These are phyloP conservation scores for Penicillium pulvis DNA, from an alignment of 495 filamentous ascomycete genomes.

Conservation along the genomic window DNA sequence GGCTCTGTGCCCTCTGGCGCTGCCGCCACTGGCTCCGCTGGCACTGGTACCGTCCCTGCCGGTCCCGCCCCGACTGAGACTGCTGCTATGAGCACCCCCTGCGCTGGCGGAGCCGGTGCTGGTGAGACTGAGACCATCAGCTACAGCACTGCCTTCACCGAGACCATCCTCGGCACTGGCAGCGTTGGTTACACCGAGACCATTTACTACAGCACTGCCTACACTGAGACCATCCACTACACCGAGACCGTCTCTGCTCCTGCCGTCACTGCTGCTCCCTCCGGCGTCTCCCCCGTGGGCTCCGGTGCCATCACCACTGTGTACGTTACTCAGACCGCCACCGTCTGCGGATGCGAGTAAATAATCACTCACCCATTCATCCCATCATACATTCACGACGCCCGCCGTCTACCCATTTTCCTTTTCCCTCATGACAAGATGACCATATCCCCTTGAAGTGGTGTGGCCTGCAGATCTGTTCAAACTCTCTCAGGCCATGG, in stretches of 20 bases:
- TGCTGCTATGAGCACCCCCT: slow-evolving; percentile 1
- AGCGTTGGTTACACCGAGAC: slow-evolving; percentile 8
- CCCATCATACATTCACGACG: background rate
- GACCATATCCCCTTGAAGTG: slow-evolving; percentile 16
- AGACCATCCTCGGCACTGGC: background rate
- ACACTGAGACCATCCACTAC: slow-evolving; percentile 23
- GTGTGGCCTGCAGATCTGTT: slow-evolving; percentile 15
- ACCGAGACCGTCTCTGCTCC: slow-evolving; percentile 7
- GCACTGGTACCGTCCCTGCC: background rate
- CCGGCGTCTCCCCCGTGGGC: slow-evolving; percentile 11
- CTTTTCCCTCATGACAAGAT: slow-evolving; percentile 23
- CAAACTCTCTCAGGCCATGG: background rate
- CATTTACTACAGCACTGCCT: slow-evolving; percentile 24
- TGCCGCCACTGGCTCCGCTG: slow-evolving; percentile 7
- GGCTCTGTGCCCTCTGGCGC: slow-evolving; percentile 4
- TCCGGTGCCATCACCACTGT: slow-evolving; percentile 22
- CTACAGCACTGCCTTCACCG: slow-evolving; percentile 1
- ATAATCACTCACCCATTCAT: background rate
- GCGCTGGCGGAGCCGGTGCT: background rate
- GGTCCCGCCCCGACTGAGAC: background rate
- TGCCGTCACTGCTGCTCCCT: slow-evolving; percentile 5
- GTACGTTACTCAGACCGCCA: slow-evolving; percentile 29
- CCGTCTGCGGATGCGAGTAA: slow-evolving; percentile 31
- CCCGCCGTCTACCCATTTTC: slow-evolving; percentile 7
- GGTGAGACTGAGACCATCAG: slow-evolving; percentile 6